A percentile compares a stretch with the other conserved stretches of the same genome.
phyloP scores from a whole-genome alignment of 176 grass and related monocot species.

The Eleusine indica region DNA sequence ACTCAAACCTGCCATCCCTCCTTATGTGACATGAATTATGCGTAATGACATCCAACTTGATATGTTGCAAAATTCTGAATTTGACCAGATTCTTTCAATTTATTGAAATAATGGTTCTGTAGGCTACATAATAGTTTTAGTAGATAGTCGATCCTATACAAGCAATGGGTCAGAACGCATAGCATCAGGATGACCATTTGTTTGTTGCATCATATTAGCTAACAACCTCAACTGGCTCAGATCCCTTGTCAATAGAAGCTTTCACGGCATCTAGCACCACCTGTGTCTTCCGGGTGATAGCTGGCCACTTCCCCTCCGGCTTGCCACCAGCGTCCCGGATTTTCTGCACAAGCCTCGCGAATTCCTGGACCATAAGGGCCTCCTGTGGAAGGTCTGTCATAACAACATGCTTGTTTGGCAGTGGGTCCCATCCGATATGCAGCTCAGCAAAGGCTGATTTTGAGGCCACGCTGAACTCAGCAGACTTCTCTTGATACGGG shows the following conservation, averaged over 20 bases:
- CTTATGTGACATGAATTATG: background rate
- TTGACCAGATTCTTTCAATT: background rate
- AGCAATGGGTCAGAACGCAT: background rate
- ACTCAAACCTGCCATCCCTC: conserved; percentile 1
- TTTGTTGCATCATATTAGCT: conserved; percentile 31
- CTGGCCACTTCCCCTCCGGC: conserved; percentile 71
- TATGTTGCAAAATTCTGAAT: background rate
- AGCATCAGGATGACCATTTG: no score
- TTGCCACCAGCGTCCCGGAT: conserved; percentile 59
- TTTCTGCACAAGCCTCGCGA: conserved; percentile 54
- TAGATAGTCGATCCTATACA: background rate
- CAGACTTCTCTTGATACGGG: conserved; percentile 58
- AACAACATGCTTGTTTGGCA: conserved; percentile 51
- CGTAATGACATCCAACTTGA: background rate
- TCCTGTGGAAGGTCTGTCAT: conserved; percentile 65
- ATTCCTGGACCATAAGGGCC: conserved; percentile 64
- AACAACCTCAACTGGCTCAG: conserved; percentile 49
- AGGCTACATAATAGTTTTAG: background rate
- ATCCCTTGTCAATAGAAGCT: conserved; percentile 54
- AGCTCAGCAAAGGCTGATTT: conserved; percentile 48
- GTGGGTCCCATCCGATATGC: conserved; percentile 53
- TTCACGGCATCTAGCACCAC: conserved; percentile 75
- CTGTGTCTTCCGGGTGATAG: conserved; percentile 74
- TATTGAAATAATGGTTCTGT: conserved; percentile 5
- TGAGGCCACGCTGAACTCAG: conserved; percentile 44